A percentile compares a stretch with the other conserved stretches of the same genome.
These are phyloP conservation scores for Exophiala sp. DNA, from an alignment of 2,329 filamentous ascomycete genomes.

Conservation along the genomic window DNA sequence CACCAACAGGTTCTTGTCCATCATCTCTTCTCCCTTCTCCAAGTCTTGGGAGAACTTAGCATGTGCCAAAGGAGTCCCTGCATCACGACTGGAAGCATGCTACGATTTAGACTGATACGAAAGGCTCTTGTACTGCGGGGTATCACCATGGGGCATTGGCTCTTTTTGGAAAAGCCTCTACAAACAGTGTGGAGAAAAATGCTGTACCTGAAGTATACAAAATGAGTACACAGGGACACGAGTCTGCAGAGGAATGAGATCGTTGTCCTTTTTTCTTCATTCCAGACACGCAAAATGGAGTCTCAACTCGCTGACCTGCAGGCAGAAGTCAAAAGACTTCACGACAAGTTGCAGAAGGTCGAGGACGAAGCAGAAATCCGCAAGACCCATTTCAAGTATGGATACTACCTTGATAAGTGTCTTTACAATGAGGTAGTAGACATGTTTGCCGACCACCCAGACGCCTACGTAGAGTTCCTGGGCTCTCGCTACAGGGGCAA, in stretches of 20 bases:
- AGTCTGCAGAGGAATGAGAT: background rate
- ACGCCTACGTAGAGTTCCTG: conserved; percentile 56
- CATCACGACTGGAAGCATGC: too few species aligned
- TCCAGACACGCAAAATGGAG: conserved; percentile 7
- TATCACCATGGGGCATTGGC: conserved; percentile 17
- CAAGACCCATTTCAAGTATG: conserved; percentile 57
- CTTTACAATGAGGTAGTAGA: conserved; percentile 54
- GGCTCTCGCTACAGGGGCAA: conserved; percentile 53
- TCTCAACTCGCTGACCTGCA: conserved; percentile 20
- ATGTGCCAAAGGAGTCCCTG: background rate
- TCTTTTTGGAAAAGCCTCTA: conserved; percentile 11
- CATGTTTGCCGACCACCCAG: conserved; percentile 52
- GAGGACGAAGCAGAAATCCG: conserved; percentile 52
- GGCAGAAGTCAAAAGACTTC: conserved; percentile 19
- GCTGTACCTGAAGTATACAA: background rate
- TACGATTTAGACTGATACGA: too few species aligned
- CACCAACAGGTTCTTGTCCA: background rate
- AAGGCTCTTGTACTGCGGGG: background rate
- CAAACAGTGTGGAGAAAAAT: conserved; percentile 1
- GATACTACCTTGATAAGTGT: conserved; percentile 59
- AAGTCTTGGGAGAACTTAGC: background rate
- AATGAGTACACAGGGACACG: background rate
- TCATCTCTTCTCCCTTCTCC: background rate
- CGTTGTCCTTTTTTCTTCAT: background rate
- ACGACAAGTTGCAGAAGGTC: conserved; percentile 20